Conservation (phyloP, 768 basidiomycete species). For the Tulasnella sp. region DNA sequence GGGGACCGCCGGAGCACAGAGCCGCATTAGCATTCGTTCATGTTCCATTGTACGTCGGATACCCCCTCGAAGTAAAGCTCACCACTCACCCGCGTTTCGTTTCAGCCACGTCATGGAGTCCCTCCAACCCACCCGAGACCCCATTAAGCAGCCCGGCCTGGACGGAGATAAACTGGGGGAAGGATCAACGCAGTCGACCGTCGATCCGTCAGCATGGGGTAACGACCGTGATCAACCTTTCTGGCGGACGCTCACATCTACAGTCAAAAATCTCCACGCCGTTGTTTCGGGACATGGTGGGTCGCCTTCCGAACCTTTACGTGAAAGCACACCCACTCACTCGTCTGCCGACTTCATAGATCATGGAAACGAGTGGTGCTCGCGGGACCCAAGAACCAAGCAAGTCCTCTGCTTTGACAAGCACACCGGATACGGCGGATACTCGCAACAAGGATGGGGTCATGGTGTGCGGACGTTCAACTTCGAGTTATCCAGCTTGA, state of each 20-base stretch:
- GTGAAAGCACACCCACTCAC: not conserved
- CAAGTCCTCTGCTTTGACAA: slow-evolving; percentile 69
- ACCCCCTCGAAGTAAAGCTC: not conserved
- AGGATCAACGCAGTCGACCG: slow-evolving; percentile 52
- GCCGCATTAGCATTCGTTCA: slow-evolving; percentile 62
- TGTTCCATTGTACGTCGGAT: slow-evolving; percentile 47
- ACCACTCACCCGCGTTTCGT: not conserved
- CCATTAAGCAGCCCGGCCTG: slow-evolving; percentile 32
- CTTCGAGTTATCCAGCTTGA: slow-evolving; percentile 40
- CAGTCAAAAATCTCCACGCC: slow-evolving; percentile 54
- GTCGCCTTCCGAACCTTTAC: slow-evolving; percentile 3
- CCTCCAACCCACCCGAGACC: slow-evolving; percentile 30
- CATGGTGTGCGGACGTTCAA: slow-evolving; percentile 55
- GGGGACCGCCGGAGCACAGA: slow-evolving; percentile 43
- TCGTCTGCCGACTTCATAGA: slow-evolving; percentile 35
- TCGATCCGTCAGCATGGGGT: slow-evolving; percentile 22
- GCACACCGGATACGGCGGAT: slow-evolving; percentile 64
- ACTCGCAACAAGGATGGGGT: slow-evolving; percentile 42
- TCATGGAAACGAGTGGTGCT: slow-evolving; percentile 74
- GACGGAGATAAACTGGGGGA: slow-evolving; percentile 29
- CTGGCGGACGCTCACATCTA: slow-evolving; percentile 46
- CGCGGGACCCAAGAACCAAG: slow-evolving; percentile 46
- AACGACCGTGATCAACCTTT: slow-evolving; percentile 44
- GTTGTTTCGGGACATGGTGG: slow-evolving; percentile 62
- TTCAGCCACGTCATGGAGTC: slow-evolving; percentile 7